A percentile compares a stretch with the other conserved stretches of the same genome.
Evolutionary conservation across 805 yeast genomes (phyloP).

Genomic region (Priceomyces haplophilus): DNA sequence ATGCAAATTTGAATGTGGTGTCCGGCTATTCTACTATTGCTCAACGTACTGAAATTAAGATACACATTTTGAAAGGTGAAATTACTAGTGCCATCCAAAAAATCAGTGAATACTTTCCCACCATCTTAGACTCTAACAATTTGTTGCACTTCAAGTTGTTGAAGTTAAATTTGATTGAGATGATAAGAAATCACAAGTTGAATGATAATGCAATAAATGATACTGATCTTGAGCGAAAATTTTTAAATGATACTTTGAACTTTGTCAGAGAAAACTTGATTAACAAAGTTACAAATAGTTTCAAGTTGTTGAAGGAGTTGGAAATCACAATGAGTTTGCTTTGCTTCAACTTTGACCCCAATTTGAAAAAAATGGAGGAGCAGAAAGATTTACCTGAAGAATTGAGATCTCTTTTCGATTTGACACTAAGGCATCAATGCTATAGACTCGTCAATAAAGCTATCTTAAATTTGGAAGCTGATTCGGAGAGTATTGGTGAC

Average conservation of each 20-base stretch:
- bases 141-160: constrained; percentile 69
- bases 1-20: constrained; percentile 12
- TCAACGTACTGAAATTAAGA: constrained; percentile 52
- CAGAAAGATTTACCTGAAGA: constrained; percentile 51
- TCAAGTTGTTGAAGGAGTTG: constrained; percentile 61
- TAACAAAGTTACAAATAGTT: constrained; percentile 56
- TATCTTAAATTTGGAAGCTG: constrained; percentile 41
- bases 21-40: constrained; percentile 50
- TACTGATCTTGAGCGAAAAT: constrained; percentile 40
- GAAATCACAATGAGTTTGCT: constrained; percentile 83
- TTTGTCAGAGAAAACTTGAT: constrained; percentile 65
- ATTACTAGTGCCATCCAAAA: constrained; percentile 56
- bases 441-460: constrained; percentile 70
- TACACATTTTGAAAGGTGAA: constrained; percentile 54
- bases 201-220: constrained; percentile 8
- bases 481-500: constrained; percentile 7
- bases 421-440: constrained; percentile 60
- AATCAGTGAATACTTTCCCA: constrained; percentile 60
- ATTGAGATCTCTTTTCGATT: constrained; percentile 53
- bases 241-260: constrained; percentile 50
- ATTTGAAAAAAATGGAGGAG: constrained; percentile 26
- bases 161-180: constrained; percentile 73
- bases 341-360: constrained; percentile 46
- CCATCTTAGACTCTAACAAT: constrained; percentile 59
- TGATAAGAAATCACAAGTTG: constrained; percentile 56